These are phyloP conservation scores for Leccinum rimulosum DNA, from an alignment of 768 basidiomycete genomes.

Conservation along the genomic window DNA sequence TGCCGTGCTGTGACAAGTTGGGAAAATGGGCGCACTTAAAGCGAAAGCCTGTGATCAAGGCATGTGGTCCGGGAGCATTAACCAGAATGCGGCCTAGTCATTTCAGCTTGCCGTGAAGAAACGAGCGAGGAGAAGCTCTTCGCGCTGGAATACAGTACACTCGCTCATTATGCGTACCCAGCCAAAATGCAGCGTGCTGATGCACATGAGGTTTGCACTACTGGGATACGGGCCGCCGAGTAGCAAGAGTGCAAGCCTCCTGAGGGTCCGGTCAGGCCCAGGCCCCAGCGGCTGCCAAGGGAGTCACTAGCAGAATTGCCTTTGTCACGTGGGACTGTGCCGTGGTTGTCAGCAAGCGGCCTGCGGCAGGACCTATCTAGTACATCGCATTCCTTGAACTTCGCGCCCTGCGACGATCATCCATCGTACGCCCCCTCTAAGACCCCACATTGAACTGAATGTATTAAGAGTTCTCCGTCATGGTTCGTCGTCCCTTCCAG, in stretches of 20 bases:
- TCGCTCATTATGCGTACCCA: background rate
- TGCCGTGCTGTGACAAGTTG: background rate
- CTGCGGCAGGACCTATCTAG: background rate
- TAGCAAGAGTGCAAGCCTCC: too few relatives aligned
- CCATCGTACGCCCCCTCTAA: background rate
- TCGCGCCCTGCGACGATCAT: background rate
- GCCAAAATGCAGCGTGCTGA: background rate
- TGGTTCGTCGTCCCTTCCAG: conserved; percentile 19
- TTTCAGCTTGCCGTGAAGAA: background rate
- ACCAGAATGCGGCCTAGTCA: background rate
- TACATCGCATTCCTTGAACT: background rate
- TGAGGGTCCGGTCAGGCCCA: too few relatives aligned
- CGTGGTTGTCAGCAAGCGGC: too few relatives aligned
- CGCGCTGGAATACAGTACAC: background rate
- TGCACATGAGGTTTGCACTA: background rate
- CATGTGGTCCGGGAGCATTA: background rate
- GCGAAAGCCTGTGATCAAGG: background rate
- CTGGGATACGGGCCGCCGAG: too few relatives aligned
- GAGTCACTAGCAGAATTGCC: too few relatives aligned
- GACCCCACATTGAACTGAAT: conserved; percentile 7
- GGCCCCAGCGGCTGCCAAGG: too few relatives aligned
- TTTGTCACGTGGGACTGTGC: background rate
- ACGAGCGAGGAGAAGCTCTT: background rate
- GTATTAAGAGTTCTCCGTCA: conserved; percentile 10
- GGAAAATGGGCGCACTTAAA: background rate